Base-by-base conservation (phyloP, 139 green algal species). In the Chlorella sp. region DNA sequence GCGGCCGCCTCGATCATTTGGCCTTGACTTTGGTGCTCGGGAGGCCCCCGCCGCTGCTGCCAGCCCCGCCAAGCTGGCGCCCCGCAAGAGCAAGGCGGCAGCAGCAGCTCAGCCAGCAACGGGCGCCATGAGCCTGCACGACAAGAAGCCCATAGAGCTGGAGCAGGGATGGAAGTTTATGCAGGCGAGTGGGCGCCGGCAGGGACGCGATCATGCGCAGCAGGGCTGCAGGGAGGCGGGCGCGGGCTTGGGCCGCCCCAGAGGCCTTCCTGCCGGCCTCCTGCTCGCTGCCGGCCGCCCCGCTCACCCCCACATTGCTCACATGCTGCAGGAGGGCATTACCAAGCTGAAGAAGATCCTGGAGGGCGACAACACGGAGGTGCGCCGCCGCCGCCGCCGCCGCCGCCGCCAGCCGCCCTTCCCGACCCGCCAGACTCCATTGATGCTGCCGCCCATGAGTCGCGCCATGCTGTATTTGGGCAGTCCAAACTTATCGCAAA, bases 271-370 rank as follows among this genome's bases (percentile, higher is more conserved):
- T 24, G 34, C 34, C 67, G 6, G 16, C 14, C 67, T 6, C 34
- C 65, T 73, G 65, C 32, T 20, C 34, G 64, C 34, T 32, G 17
- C 8, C 16, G 64, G 64, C 28, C 64, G 32, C 64, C 32, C 8
- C 36, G 69, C 58, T 43, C 20, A 40, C 60, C 41, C 7, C 26
- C 28, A 20, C 38, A 60, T 22, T 19, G 69, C 46, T 43, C 24
- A 16, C 32, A 51, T 58, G 43, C 13, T 36, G 82, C 92, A 98
- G 95, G 90, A 88, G 46, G 97, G 97, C 62, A 98, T 99, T 69
- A 87, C 90, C 58, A 99, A 99, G 94, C 94, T 99, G 3, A 97
- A 98, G 76, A 90, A 91, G 0, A 85, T 99, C 0, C 77, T 99
- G 40, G 97, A 99, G 78, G 93, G 91, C 54, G 60, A 86, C 43